Evolutionary conservation across 768 basidiomycete species (phyloP), one percentile per base, ranked within the genome.

Genomic region (Agrocybe pediades): DNA sequence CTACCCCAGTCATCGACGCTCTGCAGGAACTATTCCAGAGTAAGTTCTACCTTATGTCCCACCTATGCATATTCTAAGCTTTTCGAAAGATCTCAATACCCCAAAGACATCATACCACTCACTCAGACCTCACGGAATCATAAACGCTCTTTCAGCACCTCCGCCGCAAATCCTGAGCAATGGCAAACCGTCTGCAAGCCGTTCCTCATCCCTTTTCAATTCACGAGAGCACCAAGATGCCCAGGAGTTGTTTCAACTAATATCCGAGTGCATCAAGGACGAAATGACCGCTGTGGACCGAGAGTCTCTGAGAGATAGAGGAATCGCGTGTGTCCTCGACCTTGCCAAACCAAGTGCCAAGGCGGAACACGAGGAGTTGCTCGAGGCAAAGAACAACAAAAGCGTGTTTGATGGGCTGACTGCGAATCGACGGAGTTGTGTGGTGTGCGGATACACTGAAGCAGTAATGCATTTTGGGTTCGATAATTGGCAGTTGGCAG

Each of bases 201-300:
- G 58, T 21, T 57, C 62, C 27, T 53, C 57, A 7, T 60, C 87
- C 0, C 78, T 94, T 9, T 87, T 96, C 69, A 84, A 85, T 59
- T 93, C 93, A 1, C 86, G 92, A 11, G 94, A 97, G 66, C 96
- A 98, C 67, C 96, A 98, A 73, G 96, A 98, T 67, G 96, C 96
- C 4, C 96, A 98, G 65, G 96, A 98, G 66, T 80, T 98, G n/a
- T 98, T 97, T 73, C 88, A 96, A 61, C 85, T 98, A 26, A 75
- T 98, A 8, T 89, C 94, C 1, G 94, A 95, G 67, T 90, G 86
- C 48, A 79, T 98, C 60, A 92, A 92, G 71, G 87, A 86, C 56
- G 96, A 98, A 68, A 78, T 86, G n/a, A 65, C 73, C 2, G 81
- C 86, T 1, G 81, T 97, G 1, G 85, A 87, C 51, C 80, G 78